Evolutionary conservation across 345 rosid species (phyloP).

Genomic region (Citrus sp.): DNA sequence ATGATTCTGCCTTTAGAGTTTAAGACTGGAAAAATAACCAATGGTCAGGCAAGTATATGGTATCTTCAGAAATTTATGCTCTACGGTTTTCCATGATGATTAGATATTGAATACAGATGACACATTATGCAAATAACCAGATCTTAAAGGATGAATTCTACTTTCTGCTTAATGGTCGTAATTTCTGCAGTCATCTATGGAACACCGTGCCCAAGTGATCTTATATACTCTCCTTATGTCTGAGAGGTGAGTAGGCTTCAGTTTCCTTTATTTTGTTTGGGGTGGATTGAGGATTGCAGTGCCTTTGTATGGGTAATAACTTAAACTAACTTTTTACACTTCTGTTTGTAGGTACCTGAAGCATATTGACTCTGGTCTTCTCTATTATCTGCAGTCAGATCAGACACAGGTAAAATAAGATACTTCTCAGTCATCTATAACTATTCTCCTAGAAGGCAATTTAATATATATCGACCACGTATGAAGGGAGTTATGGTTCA

Average conservation of each 20-base stretch:
- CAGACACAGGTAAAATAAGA: slow-evolving; percentile 64
- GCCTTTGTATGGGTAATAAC: not conserved
- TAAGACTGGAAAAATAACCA: slow-evolving; percentile 80
- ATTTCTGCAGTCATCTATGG: slow-evolving; percentile 73
- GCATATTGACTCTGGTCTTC: slow-evolving; percentile 78
- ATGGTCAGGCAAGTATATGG: slow-evolving; percentile 66
- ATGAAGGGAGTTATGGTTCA: slow-evolving; percentile 73
- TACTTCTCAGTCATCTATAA: slow-evolving; percentile 2
- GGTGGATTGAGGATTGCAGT: not conserved
- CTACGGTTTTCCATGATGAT: not conserved
- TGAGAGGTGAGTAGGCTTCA: slow-evolving; percentile 57
- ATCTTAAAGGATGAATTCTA: slow-evolving; percentile 11
- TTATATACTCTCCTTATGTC: slow-evolving; percentile 97
- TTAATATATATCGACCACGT: slow-evolving; percentile 17
- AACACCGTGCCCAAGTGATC: slow-evolving; percentile 95
- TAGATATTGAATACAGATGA: slow-evolving; percentile 14
- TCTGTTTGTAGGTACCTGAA: slow-evolving; percentile 56
- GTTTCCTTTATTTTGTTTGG: slow-evolving; percentile 7
- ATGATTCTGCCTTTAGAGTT: slow-evolving; percentile 88
- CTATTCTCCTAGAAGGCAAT: slow-evolving; percentile 7
- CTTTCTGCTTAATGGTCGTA: slow-evolving; percentile 3
- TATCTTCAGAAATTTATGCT: slow-evolving; percentile 8
- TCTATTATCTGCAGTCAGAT: slow-evolving; percentile 84
- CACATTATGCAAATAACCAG: slow-evolving; percentile 4
- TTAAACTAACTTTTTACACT: slow-evolving; percentile 5